phyloP scores from a whole-genome alignment of 345 rosid genomes.

The Linum trigynum region DNA sequence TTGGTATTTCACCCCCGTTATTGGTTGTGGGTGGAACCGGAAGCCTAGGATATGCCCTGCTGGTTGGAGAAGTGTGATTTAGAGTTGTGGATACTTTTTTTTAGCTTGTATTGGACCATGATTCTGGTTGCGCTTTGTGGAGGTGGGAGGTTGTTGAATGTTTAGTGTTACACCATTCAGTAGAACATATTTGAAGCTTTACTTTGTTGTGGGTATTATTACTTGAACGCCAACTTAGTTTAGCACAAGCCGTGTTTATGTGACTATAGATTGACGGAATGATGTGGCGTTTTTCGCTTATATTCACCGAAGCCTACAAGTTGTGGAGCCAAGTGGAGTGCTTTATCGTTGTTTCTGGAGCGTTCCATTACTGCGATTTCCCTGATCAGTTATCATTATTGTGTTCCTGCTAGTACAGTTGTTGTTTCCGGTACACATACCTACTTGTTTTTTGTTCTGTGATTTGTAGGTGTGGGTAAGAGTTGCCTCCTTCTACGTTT shows the following conservation, averaged over 20 bases:
- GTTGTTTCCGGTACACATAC: neutral
- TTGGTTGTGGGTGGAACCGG: neutral
- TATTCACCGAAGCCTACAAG: neutral
- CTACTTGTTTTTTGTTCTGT: neutral
- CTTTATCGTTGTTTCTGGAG: neutral
- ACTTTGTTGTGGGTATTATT: neutral
- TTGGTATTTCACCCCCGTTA: neutral
- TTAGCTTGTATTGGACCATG: no score
- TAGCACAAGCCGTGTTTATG: neutral
- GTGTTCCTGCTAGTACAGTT: neutral
- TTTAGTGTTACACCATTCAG: neutral
- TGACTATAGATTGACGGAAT: neutral
- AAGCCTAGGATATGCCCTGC: neutral
- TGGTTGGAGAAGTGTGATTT: neutral
- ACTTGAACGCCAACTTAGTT: neutral
- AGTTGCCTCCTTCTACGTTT: constrained; percentile 84
- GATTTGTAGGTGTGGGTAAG: constrained; percentile 73
- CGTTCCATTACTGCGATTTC: neutral
- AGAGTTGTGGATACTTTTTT: no score
- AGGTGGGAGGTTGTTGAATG: no score
- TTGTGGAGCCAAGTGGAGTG: neutral
- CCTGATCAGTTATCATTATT: neutral
- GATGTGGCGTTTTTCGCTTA: neutral
- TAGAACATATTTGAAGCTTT: neutral
- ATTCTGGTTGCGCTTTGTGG: no score